A percentile compares a stretch with the other conserved stretches of the same genome.
Conservation (phyloP, 1,139 yeast genomes). For the Suhomyces bribrorum region DNA sequence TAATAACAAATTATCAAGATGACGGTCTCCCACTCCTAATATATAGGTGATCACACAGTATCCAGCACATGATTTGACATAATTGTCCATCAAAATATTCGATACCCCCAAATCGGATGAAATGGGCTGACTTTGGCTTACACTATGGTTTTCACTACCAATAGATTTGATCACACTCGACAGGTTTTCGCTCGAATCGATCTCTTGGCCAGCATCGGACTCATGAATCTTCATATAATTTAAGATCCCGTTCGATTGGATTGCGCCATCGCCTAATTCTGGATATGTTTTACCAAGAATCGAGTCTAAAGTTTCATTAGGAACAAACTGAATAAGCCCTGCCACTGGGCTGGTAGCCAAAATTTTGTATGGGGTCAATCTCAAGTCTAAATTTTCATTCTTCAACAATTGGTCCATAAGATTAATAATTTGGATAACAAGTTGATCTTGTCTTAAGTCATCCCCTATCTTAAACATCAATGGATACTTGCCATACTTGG, state of each 20-base stretch:
- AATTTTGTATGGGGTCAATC: slow-evolving; percentile 85
- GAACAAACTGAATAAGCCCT: slow-evolving; percentile 91
- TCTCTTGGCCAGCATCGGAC: slow-evolving; percentile 1
- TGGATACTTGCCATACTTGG: slow-evolving; percentile 60
- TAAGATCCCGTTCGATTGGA: slow-evolving; percentile 56
- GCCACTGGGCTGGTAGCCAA: slow-evolving; percentile 89
- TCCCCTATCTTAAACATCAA: slow-evolving; percentile 95
- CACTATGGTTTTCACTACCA: slow-evolving; percentile 2
- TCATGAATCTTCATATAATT: slow-evolving; percentile 55
- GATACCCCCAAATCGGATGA: slow-evolving; percentile 70
- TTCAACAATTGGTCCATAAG: slow-evolving; percentile 87
- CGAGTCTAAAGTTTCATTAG: slow-evolving; percentile 86
- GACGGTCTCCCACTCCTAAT: slow-evolving; percentile 96
- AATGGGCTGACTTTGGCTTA: slow-evolving; percentile 16
- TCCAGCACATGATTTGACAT: slow-evolving; percentile 94
- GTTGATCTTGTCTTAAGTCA: slow-evolving; percentile 93
- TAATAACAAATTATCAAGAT: slow-evolving; percentile 79
- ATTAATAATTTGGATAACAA: slow-evolving; percentile 87
- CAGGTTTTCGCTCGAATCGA: neutral
- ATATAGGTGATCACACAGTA: slow-evolving; percentile 95
- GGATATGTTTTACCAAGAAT: slow-evolving; percentile 67
- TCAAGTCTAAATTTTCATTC: slow-evolving; percentile 87
- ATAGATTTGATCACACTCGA: slow-evolving; percentile 5
- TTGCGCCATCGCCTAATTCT: slow-evolving; percentile 12
- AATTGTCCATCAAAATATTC: slow-evolving; percentile 83